Evolutionary conservation across 768 basidiomycete species (phyloP).

Genomic region (Leccinum broughii): DNA sequence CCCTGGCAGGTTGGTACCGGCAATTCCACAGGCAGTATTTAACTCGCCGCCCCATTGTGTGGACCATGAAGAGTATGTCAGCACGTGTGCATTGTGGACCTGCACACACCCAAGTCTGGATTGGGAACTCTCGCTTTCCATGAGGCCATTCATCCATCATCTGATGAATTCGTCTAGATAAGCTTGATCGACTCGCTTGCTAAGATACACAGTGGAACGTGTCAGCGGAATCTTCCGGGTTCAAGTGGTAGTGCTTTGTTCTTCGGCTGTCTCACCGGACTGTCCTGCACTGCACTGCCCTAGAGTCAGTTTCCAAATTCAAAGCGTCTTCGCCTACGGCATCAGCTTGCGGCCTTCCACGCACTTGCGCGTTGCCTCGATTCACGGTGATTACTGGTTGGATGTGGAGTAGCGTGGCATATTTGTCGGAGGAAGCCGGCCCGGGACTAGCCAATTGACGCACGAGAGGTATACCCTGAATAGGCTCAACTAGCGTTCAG

Average conservation of each 20-base stretch:
- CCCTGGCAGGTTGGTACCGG: not conserved
- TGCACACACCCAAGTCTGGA: slow-evolving; percentile 20
- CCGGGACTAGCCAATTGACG: not conserved
- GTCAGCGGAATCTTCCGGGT: slow-evolving; percentile 19
- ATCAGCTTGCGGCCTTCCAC: not conserved
- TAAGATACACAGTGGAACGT: slow-evolving; percentile 9
- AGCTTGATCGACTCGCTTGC: slow-evolving; percentile 10
- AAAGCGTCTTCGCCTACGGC: not conserved
- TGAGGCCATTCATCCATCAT: slow-evolving; percentile 19
- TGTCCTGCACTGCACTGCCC: not conserved
- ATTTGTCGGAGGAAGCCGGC: not conserved
- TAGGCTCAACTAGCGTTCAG: too few relatives aligned
- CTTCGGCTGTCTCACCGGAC: not conserved
- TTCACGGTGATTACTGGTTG: slow-evolving; percentile 20
- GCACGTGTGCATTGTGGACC: slow-evolving; percentile 24
- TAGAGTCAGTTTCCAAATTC: not conserved
- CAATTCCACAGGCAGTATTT: slow-evolving; percentile 20
- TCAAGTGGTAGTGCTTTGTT: slow-evolving; percentile 3
- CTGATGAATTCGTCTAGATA: slow-evolving; percentile 7
- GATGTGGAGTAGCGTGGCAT: not conserved
- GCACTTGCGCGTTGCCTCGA: not conserved
- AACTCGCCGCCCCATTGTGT: slow-evolving; percentile 17
- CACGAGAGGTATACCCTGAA: too few relatives aligned
- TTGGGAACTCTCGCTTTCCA: slow-evolving; percentile 14
- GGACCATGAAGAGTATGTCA: slow-evolving; percentile 7